These are phyloP conservation scores for Daldinia loculata DNA, from an alignment of 495 filamentous ascomycete species.

Conservation along the genomic window DNA sequence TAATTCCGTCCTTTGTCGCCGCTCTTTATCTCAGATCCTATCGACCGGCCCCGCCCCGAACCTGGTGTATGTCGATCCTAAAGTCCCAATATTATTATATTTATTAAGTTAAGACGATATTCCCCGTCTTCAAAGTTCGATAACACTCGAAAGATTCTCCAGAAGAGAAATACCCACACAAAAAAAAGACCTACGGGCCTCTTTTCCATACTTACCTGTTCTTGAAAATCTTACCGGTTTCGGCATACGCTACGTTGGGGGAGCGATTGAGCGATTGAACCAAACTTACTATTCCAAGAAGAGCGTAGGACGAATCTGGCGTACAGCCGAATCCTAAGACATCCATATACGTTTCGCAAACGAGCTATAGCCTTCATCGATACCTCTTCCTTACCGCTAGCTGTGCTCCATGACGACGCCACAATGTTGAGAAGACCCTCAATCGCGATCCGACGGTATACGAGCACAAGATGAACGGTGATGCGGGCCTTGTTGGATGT, in stretches of 20 bases:
- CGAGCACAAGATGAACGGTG: slow-evolving; percentile 65
- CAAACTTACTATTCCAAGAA: slow-evolving; percentile 8
- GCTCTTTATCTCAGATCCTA: slow-evolving; percentile 8
- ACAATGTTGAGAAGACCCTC: slow-evolving; percentile 46
- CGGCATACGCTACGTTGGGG: neutral
- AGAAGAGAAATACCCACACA: slow-evolving; percentile 28
- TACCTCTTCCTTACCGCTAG: slow-evolving; percentile 20
- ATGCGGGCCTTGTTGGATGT: slow-evolving; percentile 68
- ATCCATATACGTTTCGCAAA: slow-evolving; percentile 29
- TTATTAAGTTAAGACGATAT: slow-evolving; percentile 17
- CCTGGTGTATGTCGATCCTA: slow-evolving; percentile 11
- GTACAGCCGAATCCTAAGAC: slow-evolving; percentile 32
- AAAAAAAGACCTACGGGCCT: slow-evolving; percentile 21
- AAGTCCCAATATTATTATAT: slow-evolving; percentile 17
- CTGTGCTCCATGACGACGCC: slow-evolving; percentile 47
- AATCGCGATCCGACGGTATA: slow-evolving; percentile 45
- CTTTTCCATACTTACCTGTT: neutral
- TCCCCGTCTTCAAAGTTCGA: slow-evolving; percentile 8
- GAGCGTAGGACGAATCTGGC: slow-evolving; percentile 33
- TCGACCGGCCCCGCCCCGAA: slow-evolving; percentile 14
- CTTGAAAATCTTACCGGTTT: neutral
- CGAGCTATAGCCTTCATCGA: slow-evolving; percentile 23
- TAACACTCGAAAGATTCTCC: slow-evolving; percentile 21
- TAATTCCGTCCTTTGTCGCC: neutral
- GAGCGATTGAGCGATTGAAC: neutral